Conservation (phyloP, 164 flowering plant species). For the Saururus chinensis region DNA sequence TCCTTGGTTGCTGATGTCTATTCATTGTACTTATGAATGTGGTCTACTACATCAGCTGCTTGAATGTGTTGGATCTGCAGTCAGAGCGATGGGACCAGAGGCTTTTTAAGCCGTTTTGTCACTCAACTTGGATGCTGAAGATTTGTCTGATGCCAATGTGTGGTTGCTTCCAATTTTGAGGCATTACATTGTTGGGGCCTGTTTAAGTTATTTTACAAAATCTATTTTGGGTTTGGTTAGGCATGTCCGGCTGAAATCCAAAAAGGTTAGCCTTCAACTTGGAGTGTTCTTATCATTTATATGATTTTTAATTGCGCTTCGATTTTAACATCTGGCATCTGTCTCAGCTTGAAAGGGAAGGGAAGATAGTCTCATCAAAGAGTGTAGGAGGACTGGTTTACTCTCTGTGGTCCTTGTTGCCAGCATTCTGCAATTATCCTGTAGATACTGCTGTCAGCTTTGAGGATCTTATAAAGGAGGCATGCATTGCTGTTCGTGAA, state of each 20-base stretch:
- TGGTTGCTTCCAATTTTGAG: slow-evolving; percentile 94
- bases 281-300: neutral
- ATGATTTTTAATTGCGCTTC: neutral
- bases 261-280: slow-evolving; percentile 31
- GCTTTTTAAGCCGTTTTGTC: slow-evolving; percentile 57
- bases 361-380: slow-evolving; percentile 55
- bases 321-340: neutral
- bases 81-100: slow-evolving; percentile 88
- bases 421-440: slow-evolving; percentile 95
- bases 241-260: slow-evolving; percentile 42
- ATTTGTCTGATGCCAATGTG: slow-evolving; percentile 47
- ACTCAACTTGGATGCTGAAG: slow-evolving; percentile 64
- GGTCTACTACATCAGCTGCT: slow-evolving; percentile 43
- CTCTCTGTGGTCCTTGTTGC: slow-evolving; percentile 83
- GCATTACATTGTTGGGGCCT: slow-evolving; percentile 73
- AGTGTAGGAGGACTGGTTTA: slow-evolving; percentile 54
- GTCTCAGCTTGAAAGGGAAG: slow-evolving; percentile 67
- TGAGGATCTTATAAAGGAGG: slow-evolving; percentile 32
- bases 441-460: slow-evolving; percentile 74
- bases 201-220: slow-evolving; percentile 50
- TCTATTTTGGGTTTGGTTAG: slow-evolving; percentile 42
- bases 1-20: neutral
- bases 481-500: slow-evolving; percentile 46
- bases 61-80: slow-evolving; percentile 83
- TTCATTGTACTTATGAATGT: neutral